phyloP scores from a whole-genome alignment of 163 green algal genomes.

The Trebouxiophyceae sp. region DNA sequence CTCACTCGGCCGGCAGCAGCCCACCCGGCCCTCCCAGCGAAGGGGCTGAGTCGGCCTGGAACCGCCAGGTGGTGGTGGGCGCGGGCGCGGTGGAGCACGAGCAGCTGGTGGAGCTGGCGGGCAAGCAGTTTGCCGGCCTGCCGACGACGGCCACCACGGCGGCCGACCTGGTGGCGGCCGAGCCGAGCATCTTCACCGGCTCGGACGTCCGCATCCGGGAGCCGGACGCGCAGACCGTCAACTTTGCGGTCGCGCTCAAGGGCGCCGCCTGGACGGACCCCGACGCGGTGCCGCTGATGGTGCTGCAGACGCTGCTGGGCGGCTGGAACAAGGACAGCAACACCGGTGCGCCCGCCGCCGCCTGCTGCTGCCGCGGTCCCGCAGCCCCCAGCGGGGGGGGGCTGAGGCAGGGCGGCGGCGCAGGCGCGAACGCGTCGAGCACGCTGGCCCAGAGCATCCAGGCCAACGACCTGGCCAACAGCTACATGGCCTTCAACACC shows the following conservation, averaged over 20 bases:
- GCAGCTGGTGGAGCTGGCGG: conserved; percentile 75
- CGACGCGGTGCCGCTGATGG: conserved; percentile 92
- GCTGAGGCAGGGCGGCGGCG: too few relatives aligned
- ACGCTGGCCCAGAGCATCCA: conserved; percentile 79
- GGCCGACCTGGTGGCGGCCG: conserved; percentile 28
- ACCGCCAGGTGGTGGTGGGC: conserved; percentile 81
- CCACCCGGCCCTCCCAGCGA: too few relatives aligned
- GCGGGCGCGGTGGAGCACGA: conserved; percentile 91
- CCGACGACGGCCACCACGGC: conserved; percentile 46
- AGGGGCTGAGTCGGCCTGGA: too few relatives aligned
- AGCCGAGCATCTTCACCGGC: conserved; percentile 52
- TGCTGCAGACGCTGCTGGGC: conserved; percentile 81
- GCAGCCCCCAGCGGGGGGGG: too few relatives aligned
- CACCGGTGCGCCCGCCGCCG: conserved; percentile 30
- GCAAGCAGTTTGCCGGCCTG: conserved; percentile 74
- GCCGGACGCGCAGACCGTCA: conserved; percentile 69
- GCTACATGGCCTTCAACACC: conserved; percentile 98
- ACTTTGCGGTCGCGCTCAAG: conserved; percentile 93
- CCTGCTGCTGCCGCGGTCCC: too few relatives aligned
- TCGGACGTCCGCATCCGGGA: conserved; percentile 90
- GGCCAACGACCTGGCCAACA: conserved; percentile 74
- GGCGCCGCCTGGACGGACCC: conserved; percentile 89
- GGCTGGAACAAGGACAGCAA: conserved; percentile 79
- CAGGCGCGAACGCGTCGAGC: conserved; percentile 29
- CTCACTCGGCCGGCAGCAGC: too few relatives aligned